These are phyloP conservation scores for Floccularia luteovirens DNA, from an alignment of 768 basidiomycete genomes.

Conservation along the genomic window DNA sequence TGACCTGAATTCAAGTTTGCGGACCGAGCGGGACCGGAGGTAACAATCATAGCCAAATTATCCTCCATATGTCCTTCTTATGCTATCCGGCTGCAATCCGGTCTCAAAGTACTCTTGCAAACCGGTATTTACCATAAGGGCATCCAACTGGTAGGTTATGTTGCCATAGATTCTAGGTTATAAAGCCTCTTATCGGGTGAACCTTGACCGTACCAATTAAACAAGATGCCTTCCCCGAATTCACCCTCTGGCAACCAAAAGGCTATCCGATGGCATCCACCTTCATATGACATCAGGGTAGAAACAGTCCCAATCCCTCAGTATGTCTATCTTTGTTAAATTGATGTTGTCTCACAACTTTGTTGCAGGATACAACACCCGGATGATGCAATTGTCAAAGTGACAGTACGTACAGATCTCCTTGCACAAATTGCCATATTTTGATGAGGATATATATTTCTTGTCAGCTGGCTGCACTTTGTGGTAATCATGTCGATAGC, in stretches of 20 bases:
- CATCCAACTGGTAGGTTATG: too few species aligned
- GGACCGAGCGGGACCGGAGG: too few species aligned
- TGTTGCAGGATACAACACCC: constrained; percentile 56
- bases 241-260: constrained; percentile 17
- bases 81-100: background rate
- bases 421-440: background rate
- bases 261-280: constrained; percentile 60
- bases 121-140: too few species aligned
- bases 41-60: too few species aligned
- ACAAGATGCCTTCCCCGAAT: constrained; percentile 8
- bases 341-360: constrained; percentile 1
- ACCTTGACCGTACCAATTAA: too few species aligned
- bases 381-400: constrained; percentile 75
- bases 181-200: too few species aligned
- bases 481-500: constrained; percentile 42
- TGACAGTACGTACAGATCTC: constrained; percentile 38
- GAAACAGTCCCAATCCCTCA: constrained; percentile 50
- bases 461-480: constrained; percentile 53
- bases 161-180: too few species aligned
- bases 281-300: constrained; percentile 64
- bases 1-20: too few species aligned
- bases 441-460: background rate
- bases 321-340: constrained; percentile 14
- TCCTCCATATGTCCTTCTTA: too few species aligned
- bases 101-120: too few species aligned